A percentile compares a stretch with the other conserved stretches of the same genome.
Conservation (phyloP, 805 yeast genomes). For the Barnettozyma pratensis region DNA sequence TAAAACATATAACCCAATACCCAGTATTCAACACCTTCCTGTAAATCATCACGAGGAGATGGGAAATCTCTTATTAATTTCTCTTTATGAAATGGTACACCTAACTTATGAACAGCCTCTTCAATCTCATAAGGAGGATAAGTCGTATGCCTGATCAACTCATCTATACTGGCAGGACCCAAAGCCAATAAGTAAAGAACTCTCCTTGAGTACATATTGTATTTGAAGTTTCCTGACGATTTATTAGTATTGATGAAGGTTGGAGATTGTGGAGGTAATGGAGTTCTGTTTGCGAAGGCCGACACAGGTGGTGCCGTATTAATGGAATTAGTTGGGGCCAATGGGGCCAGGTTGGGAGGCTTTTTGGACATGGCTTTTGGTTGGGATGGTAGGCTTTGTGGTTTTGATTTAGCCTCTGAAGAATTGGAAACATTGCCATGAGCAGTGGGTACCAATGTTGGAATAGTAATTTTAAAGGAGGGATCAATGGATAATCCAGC, state of each 20-base stretch:
- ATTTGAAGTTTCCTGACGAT: neutral
- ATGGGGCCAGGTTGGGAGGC: no score
- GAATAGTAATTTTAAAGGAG: neutral
- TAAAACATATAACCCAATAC: constrained; percentile 34
- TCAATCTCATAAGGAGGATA: constrained; percentile 25
- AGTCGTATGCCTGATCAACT: constrained; percentile 28
- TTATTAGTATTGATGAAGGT: neutral
- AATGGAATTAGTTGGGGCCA: no score
- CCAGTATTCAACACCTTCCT: constrained; percentile 27
- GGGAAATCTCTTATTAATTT: constrained; percentile 27
- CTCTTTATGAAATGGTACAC: constrained; percentile 20
- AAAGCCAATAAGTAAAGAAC: constrained; percentile 42
- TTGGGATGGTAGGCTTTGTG: neutral
- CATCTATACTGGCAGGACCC: constrained; percentile 37
- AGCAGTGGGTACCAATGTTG: neutral
- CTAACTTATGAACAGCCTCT: constrained; percentile 23
- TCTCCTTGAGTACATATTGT: constrained; percentile 20
- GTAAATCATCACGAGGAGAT: constrained; percentile 7
- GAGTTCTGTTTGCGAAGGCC: neutral
- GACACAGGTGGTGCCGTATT: no score
- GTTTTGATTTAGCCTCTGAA: neutral
- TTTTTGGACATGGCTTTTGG: no score
- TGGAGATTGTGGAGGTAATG: neutral
- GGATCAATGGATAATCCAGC: neutral
- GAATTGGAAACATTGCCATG: neutral